phyloP scores from a whole-genome alignment of 805 yeast genomes.

The Candida nitratophila region DNA sequence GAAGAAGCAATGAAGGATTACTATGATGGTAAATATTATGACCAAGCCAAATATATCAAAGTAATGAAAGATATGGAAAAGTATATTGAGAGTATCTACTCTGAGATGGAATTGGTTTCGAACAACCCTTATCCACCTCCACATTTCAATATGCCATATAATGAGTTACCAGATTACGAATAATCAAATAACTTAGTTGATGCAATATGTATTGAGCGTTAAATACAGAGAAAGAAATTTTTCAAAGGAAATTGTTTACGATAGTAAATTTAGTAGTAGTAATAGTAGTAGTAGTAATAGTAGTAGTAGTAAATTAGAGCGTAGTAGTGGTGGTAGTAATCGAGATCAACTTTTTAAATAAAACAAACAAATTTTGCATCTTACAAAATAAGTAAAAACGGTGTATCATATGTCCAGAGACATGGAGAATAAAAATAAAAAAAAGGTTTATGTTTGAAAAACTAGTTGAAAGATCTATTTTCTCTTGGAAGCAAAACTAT shows the following conservation, averaged over 20 bases:
- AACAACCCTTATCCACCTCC: conserved; percentile 24
- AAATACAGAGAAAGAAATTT: no score
- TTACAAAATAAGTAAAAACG: background rate
- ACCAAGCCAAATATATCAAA: conserved; percentile 21
- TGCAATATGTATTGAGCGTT: background rate
- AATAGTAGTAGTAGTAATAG: background rate
- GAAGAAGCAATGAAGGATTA: conserved; percentile 11
- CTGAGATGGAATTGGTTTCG: conserved; percentile 27
- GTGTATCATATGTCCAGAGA: background rate
- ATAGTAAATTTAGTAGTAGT: no score
- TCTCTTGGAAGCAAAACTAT: background rate
- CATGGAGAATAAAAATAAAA: background rate
- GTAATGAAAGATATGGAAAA: conserved; percentile 22
- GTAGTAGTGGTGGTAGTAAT: background rate
- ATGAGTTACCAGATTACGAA: conserved; percentile 6
- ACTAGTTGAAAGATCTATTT: background rate
- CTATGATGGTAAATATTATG: conserved; percentile 18
- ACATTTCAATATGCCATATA: conserved; percentile 19
- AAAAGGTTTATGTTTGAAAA: no score
- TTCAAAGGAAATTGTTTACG: no score
- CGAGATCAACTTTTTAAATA: background rate
- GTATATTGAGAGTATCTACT: conserved; percentile 22
- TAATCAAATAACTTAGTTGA: background rate
- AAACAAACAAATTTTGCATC: background rate
- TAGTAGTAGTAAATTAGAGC: background rate